Evolutionary conservation across 2,329 filamentous ascomycete genomes (phyloP).

Genomic region (Xylariaceae sp.): DNA sequence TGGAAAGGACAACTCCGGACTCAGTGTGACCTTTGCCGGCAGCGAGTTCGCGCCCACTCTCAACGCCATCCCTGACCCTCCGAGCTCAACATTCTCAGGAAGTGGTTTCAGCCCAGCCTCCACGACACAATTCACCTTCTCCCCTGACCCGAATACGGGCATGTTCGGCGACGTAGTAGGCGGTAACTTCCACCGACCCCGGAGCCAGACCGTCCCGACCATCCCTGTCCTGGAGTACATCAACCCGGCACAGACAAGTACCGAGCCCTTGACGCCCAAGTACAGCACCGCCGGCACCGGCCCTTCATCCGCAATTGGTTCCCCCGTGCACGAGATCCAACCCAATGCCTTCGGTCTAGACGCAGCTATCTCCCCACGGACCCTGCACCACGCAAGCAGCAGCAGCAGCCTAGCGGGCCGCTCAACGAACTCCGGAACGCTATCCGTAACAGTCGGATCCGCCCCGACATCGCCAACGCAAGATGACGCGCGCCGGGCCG

Average conservation of each 20-base stretch:
- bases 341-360: constrained; percentile 41
- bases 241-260: constrained; percentile 37
- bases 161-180: constrained; percentile 51
- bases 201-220: constrained; percentile 81
- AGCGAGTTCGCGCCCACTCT: constrained; percentile 52
- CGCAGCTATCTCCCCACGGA: constrained; percentile 40
- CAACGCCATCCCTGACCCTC: constrained; percentile 60
- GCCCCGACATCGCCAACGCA: constrained; percentile 66
- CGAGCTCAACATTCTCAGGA: constrained; percentile 62
- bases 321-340: constrained; percentile 44
- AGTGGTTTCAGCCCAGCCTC: constrained; percentile 70
- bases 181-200: constrained; percentile 63
- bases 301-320: constrained; percentile 49
- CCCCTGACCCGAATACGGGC: constrained; percentile 64
- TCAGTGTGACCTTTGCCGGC: constrained; percentile 52
- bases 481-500: constrained; percentile 77
- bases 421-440: constrained; percentile 33
- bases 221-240: constrained; percentile 56
- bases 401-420: constrained; percentile 43
- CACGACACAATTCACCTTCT: constrained; percentile 68
- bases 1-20: constrained; percentile 55
- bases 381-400: constrained; percentile 49
- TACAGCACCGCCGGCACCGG: constrained; percentile 43
- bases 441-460: constrained; percentile 43
- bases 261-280: constrained; percentile 47